Percentiles rank a stretch among this genome's conserved stretches.
These are phyloP conservation scores for Fonsecaea monophora DNA, from an alignment of 2,329 filamentous ascomycete species.

Conservation along the genomic window DNA sequence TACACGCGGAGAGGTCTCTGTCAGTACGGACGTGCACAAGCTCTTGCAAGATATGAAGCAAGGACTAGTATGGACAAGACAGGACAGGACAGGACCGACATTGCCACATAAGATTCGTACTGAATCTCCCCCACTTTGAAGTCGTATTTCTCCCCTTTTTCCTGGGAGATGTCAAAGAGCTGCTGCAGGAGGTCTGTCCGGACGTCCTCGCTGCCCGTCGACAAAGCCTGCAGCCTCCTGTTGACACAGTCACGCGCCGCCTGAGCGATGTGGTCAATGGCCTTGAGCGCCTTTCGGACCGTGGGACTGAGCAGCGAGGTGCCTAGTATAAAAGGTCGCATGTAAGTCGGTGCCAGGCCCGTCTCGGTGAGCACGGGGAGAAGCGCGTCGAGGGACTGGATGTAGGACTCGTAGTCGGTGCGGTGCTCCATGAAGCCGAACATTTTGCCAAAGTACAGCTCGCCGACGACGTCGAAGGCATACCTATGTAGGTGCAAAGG, in stretches of 20 bases:
- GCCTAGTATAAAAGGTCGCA: slow-evolving; percentile 42
- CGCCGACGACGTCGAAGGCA: slow-evolving; percentile 53
- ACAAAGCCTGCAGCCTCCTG: slow-evolving; percentile 37
- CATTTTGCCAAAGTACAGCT: slow-evolving; percentile 50
- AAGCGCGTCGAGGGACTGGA: slow-evolving; percentile 47
- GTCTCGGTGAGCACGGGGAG: slow-evolving; percentile 45
- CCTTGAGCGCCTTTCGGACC: slow-evolving; percentile 41
- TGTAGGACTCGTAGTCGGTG: slow-evolving; percentile 49
- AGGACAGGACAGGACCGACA: slow-evolving; percentile 58
- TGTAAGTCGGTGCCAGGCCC: slow-evolving; percentile 42
- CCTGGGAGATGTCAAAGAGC: slow-evolving; percentile 41
- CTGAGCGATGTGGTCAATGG: slow-evolving; percentile 41
- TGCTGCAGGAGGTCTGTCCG: slow-evolving; percentile 42
- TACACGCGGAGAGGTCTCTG: not conserved
- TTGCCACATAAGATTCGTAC: slow-evolving; percentile 44
- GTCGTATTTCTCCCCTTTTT: slow-evolving; percentile 43
- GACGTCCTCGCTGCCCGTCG: slow-evolving; percentile 23
- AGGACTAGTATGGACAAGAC: too few relatives aligned
- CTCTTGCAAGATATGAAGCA: slow-evolving; percentile 17
- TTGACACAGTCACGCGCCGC: slow-evolving; percentile 41
- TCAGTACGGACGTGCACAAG: not conserved
- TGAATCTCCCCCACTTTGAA: slow-evolving; percentile 40
- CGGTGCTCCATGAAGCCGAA: slow-evolving; percentile 53
- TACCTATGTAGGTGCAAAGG: slow-evolving; percentile 41
- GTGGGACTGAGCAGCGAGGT: slow-evolving; percentile 39